Evolutionary conservation across 2,329 filamentous ascomycete species (phyloP).

Genomic region (Ophiostoma himal-ulmi): DNA sequence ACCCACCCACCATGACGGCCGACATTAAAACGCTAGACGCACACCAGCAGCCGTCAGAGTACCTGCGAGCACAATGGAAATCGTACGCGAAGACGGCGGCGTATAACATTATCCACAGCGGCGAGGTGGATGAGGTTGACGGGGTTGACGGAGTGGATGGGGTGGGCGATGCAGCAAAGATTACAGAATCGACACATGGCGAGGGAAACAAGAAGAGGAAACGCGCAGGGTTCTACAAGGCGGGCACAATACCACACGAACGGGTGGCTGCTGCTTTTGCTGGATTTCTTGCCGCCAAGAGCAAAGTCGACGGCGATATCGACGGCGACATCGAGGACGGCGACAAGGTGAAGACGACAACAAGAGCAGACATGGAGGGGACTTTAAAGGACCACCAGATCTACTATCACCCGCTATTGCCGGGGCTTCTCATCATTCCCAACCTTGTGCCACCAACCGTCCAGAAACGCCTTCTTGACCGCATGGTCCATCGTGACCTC

Average conservation of each 20-base stretch:
- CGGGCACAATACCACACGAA: constrained; percentile 40
- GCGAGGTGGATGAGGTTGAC: constrained; percentile 52
- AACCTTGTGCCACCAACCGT: constrained; percentile 62
- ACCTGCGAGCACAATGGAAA: constrained; percentile 69
- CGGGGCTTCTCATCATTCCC: constrained; percentile 74
- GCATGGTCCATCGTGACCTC: constrained; percentile 62
- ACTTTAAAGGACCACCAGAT: constrained; percentile 37
- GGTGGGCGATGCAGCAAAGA: constrained; percentile 32
- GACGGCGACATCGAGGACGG: constrained; percentile 17
- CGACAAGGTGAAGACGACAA: not conserved
- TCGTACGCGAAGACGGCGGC: constrained; percentile 58
- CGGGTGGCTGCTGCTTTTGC: constrained; percentile 42
- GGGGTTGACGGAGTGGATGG: constrained; percentile 53
- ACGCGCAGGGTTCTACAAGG: constrained; percentile 38
- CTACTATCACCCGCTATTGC: constrained; percentile 61
- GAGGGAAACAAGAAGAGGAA: not conserved
- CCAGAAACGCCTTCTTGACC: constrained; percentile 65
- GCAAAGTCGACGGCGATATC: constrained; percentile 20
- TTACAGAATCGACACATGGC: no score
- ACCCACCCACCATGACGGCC: constrained; percentile 35
- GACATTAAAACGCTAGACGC: constrained; percentile 58
- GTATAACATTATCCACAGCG: constrained; percentile 45
- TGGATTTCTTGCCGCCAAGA: constrained; percentile 33
- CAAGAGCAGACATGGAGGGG: not conserved
- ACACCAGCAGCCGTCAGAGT: constrained; percentile 68